These are phyloP conservation scores for Chlamydomonas reinhardtii DNA, from an alignment of 163 green algal genomes.

Conservation along the genomic window DNA sequence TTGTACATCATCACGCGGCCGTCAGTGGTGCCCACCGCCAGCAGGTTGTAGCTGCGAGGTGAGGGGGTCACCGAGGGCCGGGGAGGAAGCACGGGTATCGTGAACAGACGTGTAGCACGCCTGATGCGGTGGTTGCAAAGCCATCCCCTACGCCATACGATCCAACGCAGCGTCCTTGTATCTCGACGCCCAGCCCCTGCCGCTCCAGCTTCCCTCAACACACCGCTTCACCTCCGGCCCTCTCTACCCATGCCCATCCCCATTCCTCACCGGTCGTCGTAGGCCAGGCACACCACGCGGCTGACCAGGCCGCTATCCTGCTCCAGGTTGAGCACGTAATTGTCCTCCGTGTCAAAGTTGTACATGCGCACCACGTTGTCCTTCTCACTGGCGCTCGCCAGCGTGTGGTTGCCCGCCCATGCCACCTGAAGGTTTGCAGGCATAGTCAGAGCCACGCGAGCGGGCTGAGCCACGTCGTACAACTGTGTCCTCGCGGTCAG, in stretches of 20 bases:
- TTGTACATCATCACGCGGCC: conserved; percentile 58
- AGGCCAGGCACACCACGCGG: conserved; percentile 54
- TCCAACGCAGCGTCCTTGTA: too few species aligned
- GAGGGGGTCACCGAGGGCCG: neutral
- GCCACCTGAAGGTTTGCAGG: conserved; percentile 45
- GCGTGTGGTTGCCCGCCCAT: conserved; percentile 72
- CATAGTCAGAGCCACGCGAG: neutral
- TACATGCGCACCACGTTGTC: conserved; percentile 74
- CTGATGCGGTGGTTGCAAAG: too few species aligned
- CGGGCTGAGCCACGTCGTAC: too few species aligned
- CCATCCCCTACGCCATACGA: too few species aligned
- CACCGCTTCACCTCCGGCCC: too few species aligned
- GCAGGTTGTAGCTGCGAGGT: conserved; percentile 47
- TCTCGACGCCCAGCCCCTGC: too few species aligned
- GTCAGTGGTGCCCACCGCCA: conserved; percentile 58
- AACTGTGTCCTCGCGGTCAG: too few species aligned
- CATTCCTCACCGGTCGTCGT: conserved; percentile 44
- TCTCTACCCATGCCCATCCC: neutral
- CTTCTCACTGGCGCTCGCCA: conserved; percentile 67
- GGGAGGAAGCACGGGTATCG: too few species aligned
- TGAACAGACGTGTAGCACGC: too few species aligned
- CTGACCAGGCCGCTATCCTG: conserved; percentile 40
- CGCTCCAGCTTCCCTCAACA: too few species aligned
- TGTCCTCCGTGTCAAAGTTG: conserved; percentile 82
- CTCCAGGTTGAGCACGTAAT: conserved; percentile 72